Evolutionary conservation across 495 filamentous ascomycete genomes (phyloP).

Genomic region (Talaromyces thailandensis): DNA sequence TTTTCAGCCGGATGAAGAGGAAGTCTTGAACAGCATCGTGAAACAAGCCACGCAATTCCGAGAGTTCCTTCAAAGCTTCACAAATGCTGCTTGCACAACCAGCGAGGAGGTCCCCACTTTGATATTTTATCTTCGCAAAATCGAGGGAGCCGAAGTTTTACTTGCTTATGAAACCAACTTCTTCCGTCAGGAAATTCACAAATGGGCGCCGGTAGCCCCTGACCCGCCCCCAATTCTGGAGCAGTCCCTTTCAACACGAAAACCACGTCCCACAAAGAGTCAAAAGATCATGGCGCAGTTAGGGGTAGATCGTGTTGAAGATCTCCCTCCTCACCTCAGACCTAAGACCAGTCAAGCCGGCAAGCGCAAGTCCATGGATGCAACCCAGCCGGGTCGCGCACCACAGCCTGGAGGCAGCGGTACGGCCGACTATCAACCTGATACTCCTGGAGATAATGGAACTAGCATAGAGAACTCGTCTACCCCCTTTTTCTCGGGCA

Average conservation of each 20-base stretch:
- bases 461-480: constrained; percentile 25
- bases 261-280: constrained; percentile 93
- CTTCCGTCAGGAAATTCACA: constrained; percentile 92
- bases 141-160: constrained; percentile 94
- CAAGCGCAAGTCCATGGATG: constrained; percentile 35
- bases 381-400: constrained; percentile 14
- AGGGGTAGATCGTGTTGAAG: constrained; percentile 78
- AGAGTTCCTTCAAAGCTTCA: constrained; percentile 68
- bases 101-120: constrained; percentile 79
- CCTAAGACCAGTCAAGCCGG: constrained; percentile 60
- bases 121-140: constrained; percentile 97
- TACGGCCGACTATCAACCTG: constrained; percentile 14
- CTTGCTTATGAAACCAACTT: constrained; percentile 92
- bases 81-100: constrained; percentile 71
- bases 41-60: constrained; percentile 77
- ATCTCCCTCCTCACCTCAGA: constrained; percentile 71
- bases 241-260: constrained; percentile 84
- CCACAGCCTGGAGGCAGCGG: constrained; percentile 21
- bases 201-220: constrained; percentile 88
- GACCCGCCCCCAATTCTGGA: constrained; percentile 73
- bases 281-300: constrained; percentile 89
- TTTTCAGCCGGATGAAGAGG: constrained; percentile 95
- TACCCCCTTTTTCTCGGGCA: constrained; percentile 27
- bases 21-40: constrained; percentile 73
- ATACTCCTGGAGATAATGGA: constrained; percentile 16